Percentiles rank a stretch among this genome's conserved stretches.
Evolutionary conservation across 164 flowering plant species (phyloP).

Genomic region (Buxus sempervirens): DNA sequence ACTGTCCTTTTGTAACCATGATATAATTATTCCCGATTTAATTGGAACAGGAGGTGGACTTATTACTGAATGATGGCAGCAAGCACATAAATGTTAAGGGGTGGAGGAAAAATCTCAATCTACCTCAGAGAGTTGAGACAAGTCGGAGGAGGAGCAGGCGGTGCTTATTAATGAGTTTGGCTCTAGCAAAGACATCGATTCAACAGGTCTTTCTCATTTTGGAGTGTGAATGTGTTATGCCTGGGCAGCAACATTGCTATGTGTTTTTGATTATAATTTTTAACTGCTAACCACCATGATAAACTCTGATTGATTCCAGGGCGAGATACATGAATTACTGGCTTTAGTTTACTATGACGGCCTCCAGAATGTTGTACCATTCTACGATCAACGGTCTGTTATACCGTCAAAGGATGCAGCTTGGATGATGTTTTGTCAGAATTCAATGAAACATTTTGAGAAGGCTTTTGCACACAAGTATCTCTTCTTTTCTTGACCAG

Average conservation of each 20-base stretch:
- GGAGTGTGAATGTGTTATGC: too few species aligned
- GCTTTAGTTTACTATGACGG: conserved; percentile 97
- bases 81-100: conserved; percentile 85
- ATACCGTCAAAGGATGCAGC: conserved; percentile 59
- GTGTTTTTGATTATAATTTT: not conserved
- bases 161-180: conserved; percentile 86
- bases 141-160: conserved; percentile 92
- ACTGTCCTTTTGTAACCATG: conserved; percentile 1
- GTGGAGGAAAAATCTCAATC: conserved; percentile 76
- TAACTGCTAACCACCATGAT: not conserved
- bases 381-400: conserved; percentile 82
- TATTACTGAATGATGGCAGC: conserved; percentile 97
- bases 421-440: conserved; percentile 75
- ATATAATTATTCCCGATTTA: conserved; percentile 6
- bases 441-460: conserved; percentile 83
- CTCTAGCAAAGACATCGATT: conserved; percentile 70
- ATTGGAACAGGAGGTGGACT: conserved; percentile 81
- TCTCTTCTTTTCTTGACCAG: conserved; percentile 1
- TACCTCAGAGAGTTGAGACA: conserved; percentile 80
- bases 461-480: conserved; percentile 84
- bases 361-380: conserved; percentile 93
- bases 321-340: conserved; percentile 86
- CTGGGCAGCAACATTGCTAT: too few species aligned
- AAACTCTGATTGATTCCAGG: conserved; percentile 40
- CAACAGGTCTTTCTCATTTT: conserved; percentile 54